These are phyloP conservation scores for Fistulina hepatica DNA, from an alignment of 1,284 basidiomycete species.

Conservation along the genomic window DNA sequence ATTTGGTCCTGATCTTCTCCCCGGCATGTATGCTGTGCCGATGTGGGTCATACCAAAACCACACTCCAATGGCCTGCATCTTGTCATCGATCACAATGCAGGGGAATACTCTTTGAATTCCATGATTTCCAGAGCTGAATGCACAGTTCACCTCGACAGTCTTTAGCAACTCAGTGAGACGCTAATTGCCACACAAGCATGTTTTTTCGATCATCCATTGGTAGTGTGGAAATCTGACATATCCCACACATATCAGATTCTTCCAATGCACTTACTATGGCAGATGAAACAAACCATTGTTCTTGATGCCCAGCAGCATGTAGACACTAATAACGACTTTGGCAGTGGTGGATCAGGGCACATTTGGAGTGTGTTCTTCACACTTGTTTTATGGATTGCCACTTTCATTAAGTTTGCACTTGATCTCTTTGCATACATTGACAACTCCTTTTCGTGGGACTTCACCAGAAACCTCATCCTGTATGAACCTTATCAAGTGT, in stretches of 20 bases:
- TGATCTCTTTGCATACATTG: slow-evolving; percentile 17
- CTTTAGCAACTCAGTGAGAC: slow-evolving; percentile 14
- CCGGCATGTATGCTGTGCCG: slow-evolving; percentile 33
- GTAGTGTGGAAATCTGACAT: slow-evolving; percentile 25
- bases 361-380: slow-evolving; percentile 17
- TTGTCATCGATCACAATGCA: slow-evolving; percentile 27
- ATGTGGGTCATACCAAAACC: slow-evolving; percentile 26
- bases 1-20: slow-evolving; percentile 28
- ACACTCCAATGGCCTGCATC: slow-evolving; percentile 20
- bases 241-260: slow-evolving; percentile 20
- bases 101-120: slow-evolving; percentile 23
- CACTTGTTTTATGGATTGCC: slow-evolving; percentile 21
- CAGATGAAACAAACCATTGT: slow-evolving; percentile 21
- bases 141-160: slow-evolving; percentile 15
- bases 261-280: slow-evolving; percentile 25
- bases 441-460: slow-evolving; percentile 20
- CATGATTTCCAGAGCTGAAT: slow-evolving; percentile 18
- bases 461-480: slow-evolving; percentile 5
- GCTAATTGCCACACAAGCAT: slow-evolving; percentile 5
- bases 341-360: slow-evolving; percentile 15
- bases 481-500: slow-evolving; percentile 22
- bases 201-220: slow-evolving; percentile 7
- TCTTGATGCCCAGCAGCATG: slow-evolving; percentile 1
- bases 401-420: slow-evolving; percentile 9
- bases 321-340: slow-evolving; percentile 16